Percentiles rank a stretch among this genome's conserved stretches.
Conservation (phyloP, 352 stramenopile species). For the Peronospora belbahrii region DNA sequence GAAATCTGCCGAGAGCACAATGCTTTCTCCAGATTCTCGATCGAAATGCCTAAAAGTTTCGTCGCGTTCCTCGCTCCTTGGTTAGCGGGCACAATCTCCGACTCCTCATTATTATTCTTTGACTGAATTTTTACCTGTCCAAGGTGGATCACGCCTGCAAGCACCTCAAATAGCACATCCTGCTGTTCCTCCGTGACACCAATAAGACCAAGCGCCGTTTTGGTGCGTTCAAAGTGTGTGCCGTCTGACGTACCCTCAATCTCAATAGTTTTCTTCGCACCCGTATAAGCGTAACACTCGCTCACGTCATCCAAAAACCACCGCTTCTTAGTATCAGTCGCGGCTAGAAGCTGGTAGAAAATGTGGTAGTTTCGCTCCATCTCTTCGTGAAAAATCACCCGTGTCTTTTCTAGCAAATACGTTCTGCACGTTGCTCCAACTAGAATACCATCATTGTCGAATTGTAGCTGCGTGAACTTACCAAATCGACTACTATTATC, state of each 20-base stretch:
- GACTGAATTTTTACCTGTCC: slow-evolving; percentile 90
- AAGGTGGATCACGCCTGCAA: slow-evolving; percentile 92
- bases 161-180: slow-evolving; percentile 56
- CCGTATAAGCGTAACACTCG: slow-evolving; percentile 57
- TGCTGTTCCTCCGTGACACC: slow-evolving; percentile 52
- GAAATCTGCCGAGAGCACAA: slow-evolving; percentile 79
- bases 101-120: slow-evolving; percentile 75
- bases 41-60: slow-evolving; percentile 47
- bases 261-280: slow-evolving; percentile 40
- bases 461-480: slow-evolving; percentile 96
- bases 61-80: slow-evolving; percentile 32
- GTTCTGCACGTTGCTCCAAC: slow-evolving; percentile 73
- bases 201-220: slow-evolving; percentile 53
- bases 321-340: slow-evolving; percentile 21
- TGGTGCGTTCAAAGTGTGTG: slow-evolving; percentile 64
- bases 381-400: slow-evolving; percentile 66
- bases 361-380: slow-evolving; percentile 80
- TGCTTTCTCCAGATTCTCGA: slow-evolving; percentile 47
- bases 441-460: slow-evolving; percentile 61
- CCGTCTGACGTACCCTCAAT: slow-evolving; percentile 72
- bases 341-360: slow-evolving; percentile 59
- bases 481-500: slow-evolving; percentile 95
- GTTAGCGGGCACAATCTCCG: slow-evolving; percentile 33
- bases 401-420: slow-evolving; percentile 92
- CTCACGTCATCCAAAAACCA: slow-evolving; percentile 46